Evolutionary conservation across 2,329 filamentous ascomycete genomes (phyloP).

Genomic region (Alternaria longipes): DNA sequence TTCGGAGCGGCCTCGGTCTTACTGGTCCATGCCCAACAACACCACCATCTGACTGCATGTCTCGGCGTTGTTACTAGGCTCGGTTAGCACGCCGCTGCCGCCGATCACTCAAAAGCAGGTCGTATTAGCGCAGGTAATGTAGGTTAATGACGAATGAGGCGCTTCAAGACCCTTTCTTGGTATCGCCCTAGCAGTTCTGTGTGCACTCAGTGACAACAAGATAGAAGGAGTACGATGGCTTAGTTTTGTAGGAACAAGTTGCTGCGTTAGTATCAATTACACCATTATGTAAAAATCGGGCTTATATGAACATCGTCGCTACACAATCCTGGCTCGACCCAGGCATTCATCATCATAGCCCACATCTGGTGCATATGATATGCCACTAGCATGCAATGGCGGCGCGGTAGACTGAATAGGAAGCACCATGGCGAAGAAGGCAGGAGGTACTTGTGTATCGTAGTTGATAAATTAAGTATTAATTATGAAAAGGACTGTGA

Average conservation of each 20-base stretch:
- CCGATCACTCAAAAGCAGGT: constrained; percentile 29
- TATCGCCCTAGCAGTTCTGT: not conserved
- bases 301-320: not conserved
- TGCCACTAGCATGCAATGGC: constrained; percentile 1
- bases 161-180: constrained; percentile 12
- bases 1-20: constrained; percentile 33
- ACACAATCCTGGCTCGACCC: not conserved
- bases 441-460: not conserved
- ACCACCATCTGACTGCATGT: constrained; percentile 26
- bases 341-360: not conserved
- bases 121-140: constrained; percentile 18
- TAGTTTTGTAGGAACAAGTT: not conserved
- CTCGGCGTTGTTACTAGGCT: constrained; percentile 31
- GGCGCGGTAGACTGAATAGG: not conserved
- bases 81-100: constrained; percentile 30
- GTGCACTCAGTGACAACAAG: not conserved
- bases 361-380: constrained; percentile 3
- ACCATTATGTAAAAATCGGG: not conserved
- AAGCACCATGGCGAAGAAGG: not conserved
- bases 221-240: not conserved
- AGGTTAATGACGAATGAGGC: constrained; percentile 39
- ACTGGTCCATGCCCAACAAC: constrained; percentile 17
- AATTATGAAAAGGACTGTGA: not conserved
- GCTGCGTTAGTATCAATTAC: not conserved
- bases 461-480: not conserved